phyloP scores from a whole-genome alignment of 495 filamentous ascomycete species.

The Neurospora sp. region DNA sequence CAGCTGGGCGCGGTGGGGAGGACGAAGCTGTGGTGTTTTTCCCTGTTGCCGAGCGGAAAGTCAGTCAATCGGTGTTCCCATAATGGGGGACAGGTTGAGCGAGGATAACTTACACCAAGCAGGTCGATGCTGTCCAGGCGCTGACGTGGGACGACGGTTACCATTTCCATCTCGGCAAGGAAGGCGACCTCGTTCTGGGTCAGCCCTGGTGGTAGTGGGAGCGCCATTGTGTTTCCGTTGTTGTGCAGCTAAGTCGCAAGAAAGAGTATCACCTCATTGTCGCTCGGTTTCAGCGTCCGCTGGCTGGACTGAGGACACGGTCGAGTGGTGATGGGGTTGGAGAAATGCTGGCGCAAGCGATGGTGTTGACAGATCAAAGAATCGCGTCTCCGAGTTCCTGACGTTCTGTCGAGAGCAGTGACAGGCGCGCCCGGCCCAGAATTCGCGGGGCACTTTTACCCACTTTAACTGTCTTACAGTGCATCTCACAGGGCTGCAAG shows the following conservation, averaged over 20 bases:
- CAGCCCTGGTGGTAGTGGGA: conserved; percentile 71
- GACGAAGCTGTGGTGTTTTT: conserved; percentile 60
- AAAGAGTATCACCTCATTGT: neutral
- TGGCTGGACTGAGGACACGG: neutral
- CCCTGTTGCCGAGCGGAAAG: conserved; percentile 44
- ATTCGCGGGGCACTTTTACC: neutral
- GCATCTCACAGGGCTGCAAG: neutral
- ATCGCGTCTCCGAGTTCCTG: neutral
- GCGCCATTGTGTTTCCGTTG: conserved; percentile 51
- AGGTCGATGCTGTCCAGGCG: conserved; percentile 75
- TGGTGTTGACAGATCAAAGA: neutral
- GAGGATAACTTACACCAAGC: conserved; percentile 56
- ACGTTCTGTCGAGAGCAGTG: neutral
- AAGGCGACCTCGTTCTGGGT: conserved; percentile 88
- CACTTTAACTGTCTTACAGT: neutral
- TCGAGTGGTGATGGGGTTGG: neutral
- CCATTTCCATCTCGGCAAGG: conserved; percentile 91
- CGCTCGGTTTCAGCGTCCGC: neutral
- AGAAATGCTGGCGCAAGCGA: neutral
- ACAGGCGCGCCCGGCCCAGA: neutral
- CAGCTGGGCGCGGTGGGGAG: conserved; percentile 68
- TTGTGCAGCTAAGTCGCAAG: neutral
- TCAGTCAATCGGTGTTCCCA: neutral
- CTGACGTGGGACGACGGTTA: conserved; percentile 88
- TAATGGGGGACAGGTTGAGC: conserved; percentile 7